A percentile compares a stretch with the other conserved stretches of the same genome.
phyloP scores from a whole-genome alignment of 306 rosid species.

The Macrotyloma uniflorum region DNA sequence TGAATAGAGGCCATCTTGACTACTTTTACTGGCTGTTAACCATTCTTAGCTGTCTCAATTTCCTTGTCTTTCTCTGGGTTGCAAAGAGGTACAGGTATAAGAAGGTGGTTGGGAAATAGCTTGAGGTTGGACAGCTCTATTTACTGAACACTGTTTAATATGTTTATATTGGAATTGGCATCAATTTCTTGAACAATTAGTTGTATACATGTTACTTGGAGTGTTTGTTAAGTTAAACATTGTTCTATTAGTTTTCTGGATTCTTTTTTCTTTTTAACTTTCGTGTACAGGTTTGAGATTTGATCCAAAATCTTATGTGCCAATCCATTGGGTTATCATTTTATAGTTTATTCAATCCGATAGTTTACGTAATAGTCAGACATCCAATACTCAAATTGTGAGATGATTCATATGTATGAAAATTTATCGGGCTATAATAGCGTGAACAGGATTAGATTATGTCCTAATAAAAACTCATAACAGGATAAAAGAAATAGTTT shows the following conservation, averaged over 20 bases:
- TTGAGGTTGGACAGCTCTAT: not conserved
- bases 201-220: constrained; percentile 21
- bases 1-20: constrained; percentile 86
- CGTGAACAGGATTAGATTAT: too few species aligned
- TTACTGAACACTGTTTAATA: not conserved
- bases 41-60: constrained; percentile 63
- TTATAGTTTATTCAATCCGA: too few species aligned
- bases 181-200: not conserved
- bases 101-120: constrained; percentile 39
- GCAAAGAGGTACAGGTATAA: constrained; percentile 72
- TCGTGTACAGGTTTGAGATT: not conserved
- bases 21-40: constrained; percentile 76
- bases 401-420: too few species aligned
- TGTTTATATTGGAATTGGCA: not conserved
- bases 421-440: too few species aligned
- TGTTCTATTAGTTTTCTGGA: not conserved
- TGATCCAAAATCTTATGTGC: not conserved
- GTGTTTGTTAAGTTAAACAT: not conserved
- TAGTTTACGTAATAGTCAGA: too few species aligned
- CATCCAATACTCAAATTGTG: too few species aligned
- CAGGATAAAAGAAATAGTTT: too few species aligned
- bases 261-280: not conserved
- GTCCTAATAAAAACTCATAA: too few species aligned
- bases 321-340: not conserved
- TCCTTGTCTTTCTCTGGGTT: constrained; percentile 59